Evolutionary conservation across 1,284 basidiomycete species (phyloP), one percentile per base, ranked within the genome.

Genomic region (Rhizoctonia solani): DNA sequence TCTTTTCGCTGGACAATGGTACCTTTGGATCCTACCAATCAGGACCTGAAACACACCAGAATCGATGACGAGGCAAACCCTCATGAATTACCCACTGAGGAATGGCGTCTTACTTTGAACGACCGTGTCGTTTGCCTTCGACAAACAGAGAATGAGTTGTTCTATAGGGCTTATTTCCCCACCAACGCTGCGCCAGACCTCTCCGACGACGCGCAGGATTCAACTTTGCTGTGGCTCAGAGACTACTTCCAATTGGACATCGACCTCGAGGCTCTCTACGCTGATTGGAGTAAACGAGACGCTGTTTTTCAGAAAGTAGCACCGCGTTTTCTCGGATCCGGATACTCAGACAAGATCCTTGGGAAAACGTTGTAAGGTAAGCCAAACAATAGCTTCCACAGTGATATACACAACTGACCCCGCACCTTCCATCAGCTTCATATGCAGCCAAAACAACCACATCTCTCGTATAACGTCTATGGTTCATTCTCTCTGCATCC

Each of bases 401-500:
- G 42, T 58, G 16, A 23, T 29, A 34, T 13, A 29, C 23, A 32
- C 50, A 53, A 47, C 27, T 53, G 41, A 66, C 53, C n/a, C 14
- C 14, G n/a, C 14, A 44, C 27, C 34, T 27, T 46, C 19, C n/a
- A 4, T 21, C 0, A 96, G 95, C 8, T 99, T 99, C 79, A 98
- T 99, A 71, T 99, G 96, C 74, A 98, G 95, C 16, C 93, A 95
- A 0, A 99, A 98, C 75, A 99, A 99, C 76, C 96, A 99, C 73
- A 99, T 98, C 56, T 78, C 85, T 1, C 88, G 95, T 0, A 98
- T 97, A 74, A 90, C 92, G 3, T 90, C 89, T 68, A 94, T 98
- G 87, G 86, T 97, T 39, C 88, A 89, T 72, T 79, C 83, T 69
- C 82, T 89, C 61, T 92, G 86, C 75, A 82, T 77, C 44, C 81